A percentile compares a stretch with the other conserved stretches of the same genome.
Conservation (phyloP, 2,329 filamentous ascomycete species). For the Neonectria coccinea region DNA sequence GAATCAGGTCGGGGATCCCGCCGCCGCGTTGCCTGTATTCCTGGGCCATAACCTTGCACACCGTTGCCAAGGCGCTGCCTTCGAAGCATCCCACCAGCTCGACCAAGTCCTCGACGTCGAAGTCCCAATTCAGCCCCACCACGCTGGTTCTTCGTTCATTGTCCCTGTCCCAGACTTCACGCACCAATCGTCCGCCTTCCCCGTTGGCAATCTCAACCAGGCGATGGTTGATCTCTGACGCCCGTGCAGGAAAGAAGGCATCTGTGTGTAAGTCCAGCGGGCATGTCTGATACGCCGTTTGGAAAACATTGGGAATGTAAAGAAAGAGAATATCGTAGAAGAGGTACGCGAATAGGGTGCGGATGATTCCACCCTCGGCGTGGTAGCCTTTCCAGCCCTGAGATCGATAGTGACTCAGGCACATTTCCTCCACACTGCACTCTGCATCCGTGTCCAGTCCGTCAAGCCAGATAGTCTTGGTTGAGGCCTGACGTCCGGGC, state of each 20-base stretch:
- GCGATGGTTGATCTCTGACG: conserved; percentile 88
- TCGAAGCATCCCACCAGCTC: conserved; percentile 84
- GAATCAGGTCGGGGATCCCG: conserved; percentile 90
- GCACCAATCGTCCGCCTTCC: conserved; percentile 74
- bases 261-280: conserved; percentile 94
- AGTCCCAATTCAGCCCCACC: conserved; percentile 94
- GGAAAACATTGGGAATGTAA: conserved; percentile 96
- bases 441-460: conserved; percentile 75
- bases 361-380: conserved; percentile 88
- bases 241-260: conserved; percentile 87
- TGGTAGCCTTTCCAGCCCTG: conserved; percentile 96
- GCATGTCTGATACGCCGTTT: conserved; percentile 94
- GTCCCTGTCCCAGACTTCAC: conserved; percentile 75
- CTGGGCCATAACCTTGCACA: conserved; percentile 95
- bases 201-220: conserved; percentile 91
- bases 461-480: conserved; percentile 91
- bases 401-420: conserved; percentile 83
- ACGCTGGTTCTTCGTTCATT: conserved; percentile 81
- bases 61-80: conserved; percentile 80
- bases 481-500: conserved; percentile 59
- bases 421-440: conserved; percentile 95
- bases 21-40: conserved; percentile 90
- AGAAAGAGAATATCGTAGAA: conserved; percentile 95
- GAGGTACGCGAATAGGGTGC: conserved; percentile 90
- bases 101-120: conserved; percentile 79